A percentile compares a stretch with the other conserved stretches of the same genome.
phyloP scores from a whole-genome alignment of 306 rosid species.

The Gastrolobium villosum region DNA sequence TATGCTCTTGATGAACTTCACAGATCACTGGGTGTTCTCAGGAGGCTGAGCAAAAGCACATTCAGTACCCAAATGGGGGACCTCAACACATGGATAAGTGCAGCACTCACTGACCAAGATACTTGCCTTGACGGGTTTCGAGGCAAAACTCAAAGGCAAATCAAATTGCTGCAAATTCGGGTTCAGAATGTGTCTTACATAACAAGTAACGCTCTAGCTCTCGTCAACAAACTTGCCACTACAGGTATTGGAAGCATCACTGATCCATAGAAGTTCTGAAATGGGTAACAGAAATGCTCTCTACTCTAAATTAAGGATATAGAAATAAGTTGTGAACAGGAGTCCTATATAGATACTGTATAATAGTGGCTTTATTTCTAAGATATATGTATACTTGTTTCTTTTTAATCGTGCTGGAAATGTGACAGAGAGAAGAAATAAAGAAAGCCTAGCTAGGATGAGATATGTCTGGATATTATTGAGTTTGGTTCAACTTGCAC shows the following conservation, averaged over 20 bases:
- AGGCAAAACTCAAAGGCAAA: conserved; percentile 35
- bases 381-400: not conserved
- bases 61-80: conserved; percentile 69
- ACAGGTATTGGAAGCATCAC: conserved; percentile 53
- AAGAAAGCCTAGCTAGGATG: not conserved
- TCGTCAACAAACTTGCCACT: conserved; percentile 70
- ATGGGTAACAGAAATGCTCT: not conserved
- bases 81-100: conserved; percentile 76
- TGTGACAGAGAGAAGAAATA: conserved; percentile 11
- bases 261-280: conserved; percentile 44
- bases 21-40: conserved; percentile 61
- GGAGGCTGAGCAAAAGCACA: conserved; percentile 58
- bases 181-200: conserved; percentile 59
- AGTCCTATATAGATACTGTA: not conserved
- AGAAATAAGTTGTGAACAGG: not conserved
- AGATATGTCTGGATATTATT: conserved; percentile 17
- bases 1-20: conserved; percentile 72
- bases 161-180: conserved; percentile 50
- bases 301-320: not conserved
- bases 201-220: conserved; percentile 84
- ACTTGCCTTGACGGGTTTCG: conserved; percentile 76
- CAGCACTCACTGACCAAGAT: conserved; percentile 68
- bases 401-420: not conserved
- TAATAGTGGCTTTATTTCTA: not conserved
- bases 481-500: conserved; percentile 10